Base-by-base conservation (phyloP, 2,329 filamentous ascomycete genomes). In the Aspergillus luchuensis region DNA sequence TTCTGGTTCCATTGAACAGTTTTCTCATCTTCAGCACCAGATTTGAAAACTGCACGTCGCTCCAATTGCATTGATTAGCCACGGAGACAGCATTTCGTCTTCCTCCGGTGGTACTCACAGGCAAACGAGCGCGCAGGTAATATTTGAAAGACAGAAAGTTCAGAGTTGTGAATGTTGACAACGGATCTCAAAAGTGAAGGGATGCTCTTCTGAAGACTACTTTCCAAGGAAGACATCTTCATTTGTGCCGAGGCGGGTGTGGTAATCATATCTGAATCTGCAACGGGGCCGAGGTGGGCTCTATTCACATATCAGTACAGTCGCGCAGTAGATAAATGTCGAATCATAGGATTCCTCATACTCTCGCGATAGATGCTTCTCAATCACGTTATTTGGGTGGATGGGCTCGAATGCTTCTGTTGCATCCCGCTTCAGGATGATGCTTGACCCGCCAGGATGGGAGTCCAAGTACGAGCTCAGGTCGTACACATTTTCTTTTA, bases 1-100 rank as follows among this genome's bases (percentile, higher is more conserved):
- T 41, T 10, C 7, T 15, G 38, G 30, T 59, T 59, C 50, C 51
- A 59, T 55, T 21, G 28, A 30, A 30, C 28, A 4, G 57, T 55
- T 8, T 49, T 2, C 43, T 57, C 55, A 17, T 39, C 28, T 17
- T 57, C 55, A 30, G 55, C 41, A 1, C 55, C 55, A 17, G 55
- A 21, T 30, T 57, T 57, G 15, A 57, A 13, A 19, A 57, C 55
- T 57, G 28, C 28, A 30, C 1, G 28, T 30, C 8, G 28, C 28
- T 30, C 28, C 28, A 30, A 30, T 4, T 30, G 28, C 10, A 10
- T 30, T 30, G 8, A 10, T 30, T 30, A 30, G 28, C 8, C 28
- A 30, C 8, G 28, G 28, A 4, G 8, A 30, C 28, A 30, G 3
- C 4, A 30, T 4, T 11, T 30, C 4, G 8, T 30, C 8, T 10